Evolutionary conservation across 306 rosid genomes (phyloP).

Genomic region (Prunus salicina): DNA sequence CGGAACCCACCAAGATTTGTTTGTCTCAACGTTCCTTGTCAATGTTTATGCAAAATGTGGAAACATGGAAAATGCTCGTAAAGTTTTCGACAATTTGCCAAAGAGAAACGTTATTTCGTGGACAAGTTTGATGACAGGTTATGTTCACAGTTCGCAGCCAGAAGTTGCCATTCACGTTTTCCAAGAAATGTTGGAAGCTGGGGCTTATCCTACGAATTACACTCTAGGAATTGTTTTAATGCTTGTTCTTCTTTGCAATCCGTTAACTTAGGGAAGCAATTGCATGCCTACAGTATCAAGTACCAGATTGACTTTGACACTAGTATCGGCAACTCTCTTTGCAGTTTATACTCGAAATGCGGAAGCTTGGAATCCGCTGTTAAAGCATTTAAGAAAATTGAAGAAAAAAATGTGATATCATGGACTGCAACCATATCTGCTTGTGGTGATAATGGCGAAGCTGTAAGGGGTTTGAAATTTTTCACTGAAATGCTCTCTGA

Average conservation of each 20-base stretch:
- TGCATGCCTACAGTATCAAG: slow-evolving; percentile 71
- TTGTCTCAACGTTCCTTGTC: slow-evolving; percentile 49
- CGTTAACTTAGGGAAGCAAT: slow-evolving; percentile 57
- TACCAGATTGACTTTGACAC: slow-evolving; percentile 59
- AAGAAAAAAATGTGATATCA: slow-evolving; percentile 70
- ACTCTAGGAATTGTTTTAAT: slow-evolving; percentile 60
- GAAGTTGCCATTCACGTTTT: slow-evolving; percentile 49
- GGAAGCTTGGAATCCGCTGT: slow-evolving; percentile 48
- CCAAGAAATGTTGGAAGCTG: slow-evolving; percentile 61
- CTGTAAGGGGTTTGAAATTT: slow-evolving; percentile 49
- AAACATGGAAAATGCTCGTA: slow-evolving; percentile 54
- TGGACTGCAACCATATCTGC: slow-evolving; percentile 83
- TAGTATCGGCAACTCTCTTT: slow-evolving; percentile 76
- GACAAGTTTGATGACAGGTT: slow-evolving; percentile 73
- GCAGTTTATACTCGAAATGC: slow-evolving; percentile 76
- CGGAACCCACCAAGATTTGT: slow-evolving; percentile 53
- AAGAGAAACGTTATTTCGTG: slow-evolving; percentile 54
- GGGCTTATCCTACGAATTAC: slow-evolving; percentile 64
- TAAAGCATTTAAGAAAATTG: slow-evolving; percentile 53
- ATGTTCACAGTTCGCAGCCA: slow-evolving; percentile 57
- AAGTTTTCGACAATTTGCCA: slow-evolving; percentile 54
- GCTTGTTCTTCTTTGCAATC: slow-evolving; percentile 58
- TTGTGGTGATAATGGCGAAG: slow-evolving; percentile 61
- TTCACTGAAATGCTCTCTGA: slow-evolving; percentile 63
- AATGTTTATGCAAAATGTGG: slow-evolving; percentile 72